phyloP scores from a whole-genome alignment of 2,329 filamentous ascomycete genomes.

The Tolypocladium guangdongense region DNA sequence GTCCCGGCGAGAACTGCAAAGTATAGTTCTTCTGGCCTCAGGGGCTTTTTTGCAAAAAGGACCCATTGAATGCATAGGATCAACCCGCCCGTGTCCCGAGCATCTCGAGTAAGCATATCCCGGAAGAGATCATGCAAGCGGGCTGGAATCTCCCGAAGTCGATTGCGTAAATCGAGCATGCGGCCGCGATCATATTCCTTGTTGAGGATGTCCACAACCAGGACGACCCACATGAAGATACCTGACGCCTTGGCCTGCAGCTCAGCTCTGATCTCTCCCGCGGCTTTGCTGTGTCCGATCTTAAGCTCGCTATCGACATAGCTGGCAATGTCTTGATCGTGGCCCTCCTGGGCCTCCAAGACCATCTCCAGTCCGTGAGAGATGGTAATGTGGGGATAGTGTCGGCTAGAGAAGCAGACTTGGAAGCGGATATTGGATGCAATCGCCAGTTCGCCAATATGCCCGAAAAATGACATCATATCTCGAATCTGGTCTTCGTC shows the following conservation, averaged over 20 bases:
- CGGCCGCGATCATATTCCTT: slow-evolving; percentile 8
- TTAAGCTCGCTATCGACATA: no score
- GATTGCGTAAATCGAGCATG: slow-evolving; percentile 10
- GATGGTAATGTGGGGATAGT: no score
- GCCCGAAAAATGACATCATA: no score
- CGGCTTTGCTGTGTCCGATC: no score
- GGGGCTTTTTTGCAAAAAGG: slow-evolving; percentile 33
- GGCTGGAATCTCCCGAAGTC: slow-evolving; percentile 22
- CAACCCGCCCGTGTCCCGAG: slow-evolving; percentile 25
- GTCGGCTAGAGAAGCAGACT: no score
- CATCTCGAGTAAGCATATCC: slow-evolving; percentile 38
- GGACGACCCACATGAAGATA: slow-evolving; percentile 5
- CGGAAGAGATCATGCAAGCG: slow-evolving; percentile 37
- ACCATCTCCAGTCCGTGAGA: no score
- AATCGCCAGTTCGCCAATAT: no score
- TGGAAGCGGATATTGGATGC: no score
- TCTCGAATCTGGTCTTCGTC: no score
- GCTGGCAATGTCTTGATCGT: no score
- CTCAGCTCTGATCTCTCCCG: neutral
- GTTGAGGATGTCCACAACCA: slow-evolving; percentile 2
- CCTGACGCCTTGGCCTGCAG: neutral
- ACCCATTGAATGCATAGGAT: slow-evolving; percentile 39
- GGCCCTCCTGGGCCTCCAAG: no score
- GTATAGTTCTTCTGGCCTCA: slow-evolving; percentile 34
- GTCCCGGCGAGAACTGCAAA: slow-evolving; percentile 7